These are phyloP conservation scores for Leucocoprinus sp. DNA, from an alignment of 768 basidiomycete species.

Conservation along the genomic window DNA sequence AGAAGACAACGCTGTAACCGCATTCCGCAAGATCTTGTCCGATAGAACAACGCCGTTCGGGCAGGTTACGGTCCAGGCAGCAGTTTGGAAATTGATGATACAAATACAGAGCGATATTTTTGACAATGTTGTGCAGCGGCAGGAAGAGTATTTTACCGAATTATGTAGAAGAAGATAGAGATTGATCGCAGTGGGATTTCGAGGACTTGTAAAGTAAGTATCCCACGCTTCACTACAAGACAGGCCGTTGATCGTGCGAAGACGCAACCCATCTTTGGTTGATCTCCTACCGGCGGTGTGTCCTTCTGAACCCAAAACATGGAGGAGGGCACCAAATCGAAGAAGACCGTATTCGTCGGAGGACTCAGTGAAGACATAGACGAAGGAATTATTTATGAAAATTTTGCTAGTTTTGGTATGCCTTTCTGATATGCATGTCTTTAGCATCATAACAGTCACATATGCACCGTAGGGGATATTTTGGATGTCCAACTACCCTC, in stretches of 20 bases:
- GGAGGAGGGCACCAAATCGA: conserved; percentile 80
- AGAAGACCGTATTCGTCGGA: conserved; percentile 81
- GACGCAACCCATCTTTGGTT: conserved; percentile 23
- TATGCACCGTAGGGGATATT: conserved; percentile 62
- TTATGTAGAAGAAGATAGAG: conserved; percentile 9
- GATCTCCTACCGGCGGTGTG: conserved; percentile 2
- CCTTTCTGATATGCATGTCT: conserved; percentile 2
- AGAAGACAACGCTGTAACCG: conserved; percentile 18
- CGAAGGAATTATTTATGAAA: conserved; percentile 65
- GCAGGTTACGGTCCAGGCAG: conserved; percentile 12
- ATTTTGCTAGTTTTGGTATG: conserved; percentile 85
- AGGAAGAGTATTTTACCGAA: conserved; percentile 8
- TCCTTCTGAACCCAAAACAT: conserved; percentile 26
- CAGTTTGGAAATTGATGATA: conserved; percentile 6
- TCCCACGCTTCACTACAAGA: conserved; percentile 5
- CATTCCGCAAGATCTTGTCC: conserved; percentile 27
- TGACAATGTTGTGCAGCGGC: conserved; percentile 3
- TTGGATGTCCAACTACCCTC: conserved; percentile 86
- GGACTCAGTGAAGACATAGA: conserved; percentile 81
- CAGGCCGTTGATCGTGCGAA: conserved; percentile 34
- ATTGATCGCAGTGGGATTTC: conserved; percentile 8
- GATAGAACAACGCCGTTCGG: conserved; percentile 25
- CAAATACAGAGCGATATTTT: conserved; percentile 1
- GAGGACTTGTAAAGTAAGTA: conserved; percentile 4
- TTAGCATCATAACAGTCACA: not conserved